Evolutionary conservation across 2,329 filamentous ascomycete species (phyloP).

Genomic region (Plenodomus lindquistii): DNA sequence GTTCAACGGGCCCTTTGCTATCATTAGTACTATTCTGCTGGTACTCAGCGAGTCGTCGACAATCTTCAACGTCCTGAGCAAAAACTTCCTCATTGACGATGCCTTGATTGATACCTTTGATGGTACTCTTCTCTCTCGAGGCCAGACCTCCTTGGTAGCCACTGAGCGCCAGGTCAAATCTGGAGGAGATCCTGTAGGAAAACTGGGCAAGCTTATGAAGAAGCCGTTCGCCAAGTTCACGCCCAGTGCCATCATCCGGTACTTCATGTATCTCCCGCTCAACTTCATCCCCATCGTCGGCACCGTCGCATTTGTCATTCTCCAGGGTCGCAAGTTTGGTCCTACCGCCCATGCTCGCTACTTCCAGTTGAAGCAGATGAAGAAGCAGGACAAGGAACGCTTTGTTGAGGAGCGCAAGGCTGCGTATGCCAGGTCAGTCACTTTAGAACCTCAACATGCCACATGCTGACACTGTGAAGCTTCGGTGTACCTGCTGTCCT

Average conservation of each 20-base stretch:
- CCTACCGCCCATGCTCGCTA: conserved; percentile 67
- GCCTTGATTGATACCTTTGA: conserved; percentile 89
- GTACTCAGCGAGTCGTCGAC: conserved; percentile 58
- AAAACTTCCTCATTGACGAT: conserved; percentile 77
- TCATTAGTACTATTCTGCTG: conserved; percentile 71
- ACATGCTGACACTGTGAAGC: conserved; percentile 7
- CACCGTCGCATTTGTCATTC: conserved; percentile 75
- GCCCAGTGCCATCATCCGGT: conserved; percentile 68
- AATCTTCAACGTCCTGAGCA: conserved; percentile 58
- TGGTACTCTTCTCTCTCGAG: conserved; percentile 62
- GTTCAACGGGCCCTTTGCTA: conserved; percentile 80
- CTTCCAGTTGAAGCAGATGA: conserved; percentile 90
- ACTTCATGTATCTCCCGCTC: conserved; percentile 83
- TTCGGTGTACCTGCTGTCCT: conserved; percentile 79
- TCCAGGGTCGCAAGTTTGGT: conserved; percentile 64
- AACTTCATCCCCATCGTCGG: conserved; percentile 93
- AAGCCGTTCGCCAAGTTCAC: conserved; percentile 59
- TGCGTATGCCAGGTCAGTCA: conserved; percentile 73
- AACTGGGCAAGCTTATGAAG: conserved; percentile 61
- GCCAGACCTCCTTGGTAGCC: conserved; percentile 66
- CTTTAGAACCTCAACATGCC: background rate
- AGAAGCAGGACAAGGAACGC: conserved; percentile 62
- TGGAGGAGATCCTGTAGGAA: conserved; percentile 56
- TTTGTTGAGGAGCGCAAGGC: conserved; percentile 73
- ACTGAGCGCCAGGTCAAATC: conserved; percentile 73